phyloP scores from a whole-genome alignment of 2,329 filamentous ascomycete species.

The Orbilia ellipsospora region DNA sequence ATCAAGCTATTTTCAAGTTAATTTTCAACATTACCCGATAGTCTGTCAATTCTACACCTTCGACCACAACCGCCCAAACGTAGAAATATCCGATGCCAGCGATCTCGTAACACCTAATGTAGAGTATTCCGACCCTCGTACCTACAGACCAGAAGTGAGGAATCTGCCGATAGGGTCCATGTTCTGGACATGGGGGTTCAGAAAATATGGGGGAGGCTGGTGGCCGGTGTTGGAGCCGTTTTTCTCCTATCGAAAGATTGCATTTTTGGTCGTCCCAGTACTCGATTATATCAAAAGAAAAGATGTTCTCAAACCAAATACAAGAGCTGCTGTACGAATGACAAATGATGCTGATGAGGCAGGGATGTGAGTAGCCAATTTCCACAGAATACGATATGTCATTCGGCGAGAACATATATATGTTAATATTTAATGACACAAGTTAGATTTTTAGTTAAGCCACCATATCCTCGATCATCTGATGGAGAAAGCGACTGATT shows the following conservation, averaged over 20 bases:
- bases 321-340: slow-evolving; percentile 15
- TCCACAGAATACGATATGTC: background rate
- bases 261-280: slow-evolving; percentile 26
- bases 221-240: slow-evolving; percentile 36
- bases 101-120: slow-evolving; percentile 9
- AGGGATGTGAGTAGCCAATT: slow-evolving; percentile 17
- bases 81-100: slow-evolving; percentile 29
- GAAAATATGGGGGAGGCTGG: background rate
- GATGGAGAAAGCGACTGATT: background rate
- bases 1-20: background rate
- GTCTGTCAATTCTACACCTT: slow-evolving; percentile 44
- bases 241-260: background rate
- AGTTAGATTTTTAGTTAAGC: slow-evolving; percentile 26
- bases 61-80: slow-evolving; percentile 3
- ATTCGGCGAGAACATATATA: background rate
- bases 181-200: slow-evolving; percentile 36
- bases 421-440: background rate
- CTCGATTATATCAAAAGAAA: slow-evolving; percentile 13
- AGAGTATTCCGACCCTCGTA: slow-evolving; percentile 1
- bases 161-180: slow-evolving; percentile 27
- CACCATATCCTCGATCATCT: slow-evolving; percentile 21
- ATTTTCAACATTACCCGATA: slow-evolving; percentile 7
- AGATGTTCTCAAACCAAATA: slow-evolving; percentile 16
- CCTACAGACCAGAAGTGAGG: background rate
- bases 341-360: slow-evolving; percentile 19